Base-by-base conservation (phyloP, 164 flowering plant genomes). In the Amborella trichopoda region DNA sequence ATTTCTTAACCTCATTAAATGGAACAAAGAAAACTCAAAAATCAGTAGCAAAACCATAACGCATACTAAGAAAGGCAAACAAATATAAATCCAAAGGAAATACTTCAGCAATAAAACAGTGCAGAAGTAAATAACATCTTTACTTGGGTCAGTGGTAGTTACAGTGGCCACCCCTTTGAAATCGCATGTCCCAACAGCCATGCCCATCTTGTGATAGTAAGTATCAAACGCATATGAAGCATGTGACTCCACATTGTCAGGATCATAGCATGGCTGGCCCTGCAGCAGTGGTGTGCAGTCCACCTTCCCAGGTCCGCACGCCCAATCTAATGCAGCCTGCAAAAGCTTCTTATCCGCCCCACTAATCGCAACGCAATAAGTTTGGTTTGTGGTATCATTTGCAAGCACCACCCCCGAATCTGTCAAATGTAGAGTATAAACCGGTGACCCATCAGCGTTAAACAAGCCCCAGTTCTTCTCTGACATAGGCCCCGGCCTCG, bases 391-490 rank as follows among this genome's bases (percentile, higher is more conserved):
- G 0, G 95, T 82, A 59, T 82, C 94, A 67, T 84, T 88, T 3
- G 93, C 79, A 58, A 84, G 62, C 12, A 88, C 74, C 12, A 74
- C 65, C 28, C 95, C 97, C 11, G 89, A 77, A 41, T 73, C 95
- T 3, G 76, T 70, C 54, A 86, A 51, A 36, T 71, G 89, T 28
- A 86, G 61, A 23, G 53, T 66, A 49, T 86, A 86, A 17, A 75
- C 48, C 2, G 95, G 95, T 22, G 50, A 21, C 20, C 95, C 93
- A 61, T 69, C 70, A 19, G 73, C 62, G 50, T 83, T 71, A 64
- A 86, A 86, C 10, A 89, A 73, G 6, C 97, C 97, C 97, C 95
- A 89, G 44, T 85, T 89, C 70, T 76, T 76, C 58, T 88, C 97
- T 0, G 97, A 89, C 12, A 69, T 45, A 1, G 79, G 49, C 13